Base-by-base conservation (phyloP, 202 grass and related monocot species). In the Sporobolus alterniflorus region DNA sequence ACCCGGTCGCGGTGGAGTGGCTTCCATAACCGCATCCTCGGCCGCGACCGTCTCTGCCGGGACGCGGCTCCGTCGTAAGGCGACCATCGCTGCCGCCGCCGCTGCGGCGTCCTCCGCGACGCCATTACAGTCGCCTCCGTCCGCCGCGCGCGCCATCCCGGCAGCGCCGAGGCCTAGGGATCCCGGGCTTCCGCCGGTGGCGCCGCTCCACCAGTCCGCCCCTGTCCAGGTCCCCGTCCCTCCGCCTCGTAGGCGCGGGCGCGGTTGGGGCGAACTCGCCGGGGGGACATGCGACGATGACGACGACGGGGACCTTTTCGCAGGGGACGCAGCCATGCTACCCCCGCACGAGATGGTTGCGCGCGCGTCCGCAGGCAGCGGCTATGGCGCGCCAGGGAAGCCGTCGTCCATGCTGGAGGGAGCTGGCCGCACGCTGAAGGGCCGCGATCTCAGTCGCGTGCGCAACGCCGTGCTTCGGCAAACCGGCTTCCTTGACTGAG, bases 371-470 rank as follows among this genome's bases (percentile, higher is more conserved):
- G 59, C 59, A 0, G 29, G 43, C 21, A 41, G 41, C 54, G 3
- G 64, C 20, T 46, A 63, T 28, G 69, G 69, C 15, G 9, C 10
- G 15, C 31, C 32, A 12, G 69, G 51, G 4, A 73, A 63, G 11
- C 81, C 70, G 11, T 88, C 79, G 26, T 90, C 88, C 14, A 83
- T 90, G 77, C 77, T 90, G n/a, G 83, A 90, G 70, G 88, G 88
- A 56, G 83, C 36, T 9, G 88, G 88, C 28, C 81, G 87, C 32
- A 86, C 87, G 17, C 82, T 89, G 62, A 89, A 86, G 52, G 87
- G 87, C 2, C 87, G 77, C 10, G 83, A 90, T 18, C 82, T 90
- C 36, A 65, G 83, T 31, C 70, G 83, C 24, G 82, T 90, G 9
- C 77, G 88, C 17, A 77, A 90, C 40, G 76, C 82, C 43, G 83